These are phyloP conservation scores for Gillenia trifoliata DNA, from an alignment of 306 rosid species.

Conservation along the genomic window DNA sequence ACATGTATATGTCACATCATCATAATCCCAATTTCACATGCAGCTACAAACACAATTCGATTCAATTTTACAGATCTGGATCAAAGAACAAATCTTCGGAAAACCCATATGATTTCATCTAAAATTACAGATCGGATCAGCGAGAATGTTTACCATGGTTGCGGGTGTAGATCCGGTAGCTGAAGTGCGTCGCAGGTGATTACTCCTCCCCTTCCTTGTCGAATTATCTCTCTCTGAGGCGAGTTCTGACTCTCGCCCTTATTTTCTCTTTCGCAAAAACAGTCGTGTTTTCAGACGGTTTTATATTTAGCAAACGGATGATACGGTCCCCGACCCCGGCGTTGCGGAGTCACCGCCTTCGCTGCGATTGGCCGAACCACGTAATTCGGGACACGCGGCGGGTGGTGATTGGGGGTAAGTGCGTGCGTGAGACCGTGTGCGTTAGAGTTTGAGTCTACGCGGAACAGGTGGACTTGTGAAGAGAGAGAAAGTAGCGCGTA, in stretches of 20 bases:
- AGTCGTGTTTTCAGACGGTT: background rate
- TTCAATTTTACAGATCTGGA: background rate
- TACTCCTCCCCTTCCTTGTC: background rate
- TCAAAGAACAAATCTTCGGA: background rate
- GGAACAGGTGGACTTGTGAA: background rate
- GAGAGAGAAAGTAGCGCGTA: background rate
- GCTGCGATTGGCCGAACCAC: background rate
- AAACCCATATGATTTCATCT: background rate
- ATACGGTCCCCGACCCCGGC: background rate
- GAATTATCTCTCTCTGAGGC: background rate
- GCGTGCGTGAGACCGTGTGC: background rate
- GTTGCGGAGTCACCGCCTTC: background rate
- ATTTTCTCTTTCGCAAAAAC: background rate
- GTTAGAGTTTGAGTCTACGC: background rate
- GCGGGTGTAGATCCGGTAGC: constrained; percentile 10
- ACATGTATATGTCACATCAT: too few species aligned
- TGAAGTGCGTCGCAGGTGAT: constrained; percentile 14
- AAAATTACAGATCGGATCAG: background rate
- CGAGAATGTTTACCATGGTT: constrained; percentile 28
- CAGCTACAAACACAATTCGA: background rate
- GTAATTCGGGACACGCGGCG: background rate
- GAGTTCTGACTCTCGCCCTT: constrained; percentile 6
- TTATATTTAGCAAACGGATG: background rate
- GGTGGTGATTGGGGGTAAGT: background rate
- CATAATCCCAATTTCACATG: background rate